phyloP scores from a whole-genome alignment of 768 basidiomycete species.

The Lactarius evosmus region DNA sequence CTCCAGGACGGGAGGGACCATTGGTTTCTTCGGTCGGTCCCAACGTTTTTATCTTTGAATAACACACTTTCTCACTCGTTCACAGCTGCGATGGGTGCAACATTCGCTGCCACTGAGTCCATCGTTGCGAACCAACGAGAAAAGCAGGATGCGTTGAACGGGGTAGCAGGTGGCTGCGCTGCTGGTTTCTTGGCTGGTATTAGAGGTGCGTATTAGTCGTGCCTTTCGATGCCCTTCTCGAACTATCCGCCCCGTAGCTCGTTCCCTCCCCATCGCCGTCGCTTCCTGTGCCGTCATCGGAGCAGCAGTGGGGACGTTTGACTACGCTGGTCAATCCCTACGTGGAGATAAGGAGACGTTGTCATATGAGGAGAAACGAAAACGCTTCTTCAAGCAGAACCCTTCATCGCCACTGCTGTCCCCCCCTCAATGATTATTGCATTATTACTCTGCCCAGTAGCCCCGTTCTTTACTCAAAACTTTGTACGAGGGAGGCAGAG shows the following conservation, averaged over 20 bases:
- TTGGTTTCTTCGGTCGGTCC: conserved; percentile 83
- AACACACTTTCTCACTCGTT: background rate
- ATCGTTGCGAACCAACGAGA: conserved; percentile 76
- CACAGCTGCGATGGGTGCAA: conserved; percentile 83
- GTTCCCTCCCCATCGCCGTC: conserved; percentile 79
- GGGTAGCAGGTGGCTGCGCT: conserved; percentile 84
- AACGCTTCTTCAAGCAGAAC: conserved; percentile 78
- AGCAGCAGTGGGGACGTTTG: conserved; percentile 75
- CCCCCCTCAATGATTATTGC: conserved; percentile 26
- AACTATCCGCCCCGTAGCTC: conserved; percentile 46
- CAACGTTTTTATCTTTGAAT: background rate
- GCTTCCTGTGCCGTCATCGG: conserved; percentile 78
- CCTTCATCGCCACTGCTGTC: conserved; percentile 45
- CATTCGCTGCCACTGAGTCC: conserved; percentile 81
- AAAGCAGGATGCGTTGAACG: conserved; percentile 77
- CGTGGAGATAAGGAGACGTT: conserved; percentile 44
- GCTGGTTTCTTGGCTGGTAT: conserved; percentile 90
- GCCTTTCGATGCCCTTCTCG: conserved; percentile 5
- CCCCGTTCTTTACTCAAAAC: conserved; percentile 1
- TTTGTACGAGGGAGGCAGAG: background rate
- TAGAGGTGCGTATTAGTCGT: conserved; percentile 52
- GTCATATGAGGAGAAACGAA: conserved; percentile 64
- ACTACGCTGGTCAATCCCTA: conserved; percentile 66
- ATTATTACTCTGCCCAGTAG: background rate
- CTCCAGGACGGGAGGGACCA: conserved; percentile 83